These are phyloP conservation scores for Talaromyces nanjingensis DNA, from an alignment of 495 filamentous ascomycete species.

Conservation along the genomic window DNA sequence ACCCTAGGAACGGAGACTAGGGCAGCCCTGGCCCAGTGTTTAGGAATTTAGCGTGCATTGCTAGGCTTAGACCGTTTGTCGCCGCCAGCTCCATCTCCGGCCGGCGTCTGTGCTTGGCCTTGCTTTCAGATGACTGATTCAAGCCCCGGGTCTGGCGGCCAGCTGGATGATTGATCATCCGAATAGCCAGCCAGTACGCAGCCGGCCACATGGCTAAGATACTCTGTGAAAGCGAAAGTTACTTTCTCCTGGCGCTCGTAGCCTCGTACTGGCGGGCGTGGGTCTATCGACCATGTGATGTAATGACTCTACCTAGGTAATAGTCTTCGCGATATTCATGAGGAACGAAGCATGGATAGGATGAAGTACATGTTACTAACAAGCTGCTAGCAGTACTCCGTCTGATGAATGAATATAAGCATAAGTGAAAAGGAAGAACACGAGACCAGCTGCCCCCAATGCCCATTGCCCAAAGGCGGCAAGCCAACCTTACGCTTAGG, in stretches of 20 bases:
- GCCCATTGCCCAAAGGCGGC: background rate
- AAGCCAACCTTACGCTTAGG: conserved; percentile 10
- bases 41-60: conserved; percentile 4
- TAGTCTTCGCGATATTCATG: no score
- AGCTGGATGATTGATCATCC: background rate
- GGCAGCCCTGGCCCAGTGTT: background rate
- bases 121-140: background rate
- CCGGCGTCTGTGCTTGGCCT: background rate
- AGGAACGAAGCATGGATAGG: no score
- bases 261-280: background rate
- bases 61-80: conserved; percentile 2
- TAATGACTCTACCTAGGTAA: no score
- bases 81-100: background rate
- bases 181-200: background rate
- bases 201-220: background rate
- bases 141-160: background rate
- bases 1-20: background rate
- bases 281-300: no score
- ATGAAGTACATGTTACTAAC: background rate
- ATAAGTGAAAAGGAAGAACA: background rate
- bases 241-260: background rate
- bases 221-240: background rate
- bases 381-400: background rate
- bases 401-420: background rate
- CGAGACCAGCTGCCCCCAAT: background rate